Evolutionary conservation across 352 stramenopile genomes (phyloP).

Genomic region (Pythium dissotocum): DNA sequence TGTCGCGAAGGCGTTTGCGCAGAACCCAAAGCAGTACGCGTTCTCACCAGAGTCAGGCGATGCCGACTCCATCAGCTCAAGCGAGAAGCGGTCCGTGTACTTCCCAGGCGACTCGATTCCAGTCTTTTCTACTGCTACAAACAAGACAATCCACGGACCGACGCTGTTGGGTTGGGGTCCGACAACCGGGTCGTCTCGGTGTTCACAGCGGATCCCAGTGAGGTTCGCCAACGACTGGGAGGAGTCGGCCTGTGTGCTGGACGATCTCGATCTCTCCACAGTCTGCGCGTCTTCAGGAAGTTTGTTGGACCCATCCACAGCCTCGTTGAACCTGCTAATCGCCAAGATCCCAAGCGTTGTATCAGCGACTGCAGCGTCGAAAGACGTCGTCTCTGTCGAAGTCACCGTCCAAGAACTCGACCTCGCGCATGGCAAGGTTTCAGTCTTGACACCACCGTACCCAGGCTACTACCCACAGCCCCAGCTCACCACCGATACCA

Average conservation of each 20-base stretch:
- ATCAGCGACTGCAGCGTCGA: background rate
- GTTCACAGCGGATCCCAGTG: constrained; percentile 27
- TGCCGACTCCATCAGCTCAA: background rate
- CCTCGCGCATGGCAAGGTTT: background rate
- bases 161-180: constrained; percentile 27
- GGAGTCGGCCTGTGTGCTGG: constrained; percentile 15
- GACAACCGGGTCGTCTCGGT: constrained; percentile 30
- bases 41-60: constrained; percentile 20
- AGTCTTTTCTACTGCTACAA: constrained; percentile 27
- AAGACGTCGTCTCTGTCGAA: constrained; percentile 12
- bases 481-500: constrained; percentile 9
- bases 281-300: constrained; percentile 16
- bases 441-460: constrained; percentile 13
- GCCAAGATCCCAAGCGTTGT: constrained; percentile 10
- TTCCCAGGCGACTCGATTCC: constrained; percentile 35
- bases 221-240: constrained; percentile 29
- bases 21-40: constrained; percentile 38
- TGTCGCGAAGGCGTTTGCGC: constrained; percentile 36
- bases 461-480: constrained; percentile 31
- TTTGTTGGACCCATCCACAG: constrained; percentile 19
- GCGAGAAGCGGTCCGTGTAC: constrained; percentile 18
- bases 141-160: constrained; percentile 17
- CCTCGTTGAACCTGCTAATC: constrained; percentile 25
- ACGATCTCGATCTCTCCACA: constrained; percentile 9
- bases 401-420: constrained; percentile 23